Evolutionary conservation across 192 early-diverging fungal genomes (phyloP), one percentile per base, ranked within the genome.

Genomic region (Cetraspora pellucida): DNA sequence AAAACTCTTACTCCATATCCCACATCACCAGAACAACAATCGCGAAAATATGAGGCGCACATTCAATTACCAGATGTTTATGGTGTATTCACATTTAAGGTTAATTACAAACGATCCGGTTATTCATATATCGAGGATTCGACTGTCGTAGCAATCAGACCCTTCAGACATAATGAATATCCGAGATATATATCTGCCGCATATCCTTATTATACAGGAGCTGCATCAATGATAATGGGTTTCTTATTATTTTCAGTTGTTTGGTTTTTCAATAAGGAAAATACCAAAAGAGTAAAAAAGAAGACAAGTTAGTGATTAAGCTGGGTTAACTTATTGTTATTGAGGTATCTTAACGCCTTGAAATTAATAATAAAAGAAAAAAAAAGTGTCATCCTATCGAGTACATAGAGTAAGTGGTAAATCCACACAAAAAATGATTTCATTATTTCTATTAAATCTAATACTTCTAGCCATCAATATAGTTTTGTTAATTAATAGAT

Each of bases 41-140:
- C 80, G 14, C 84, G 83, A 16, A 81, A 79, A 37, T 89, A 84
- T 59, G 70, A 81, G 30, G 71, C 83, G 2, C 81, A 84, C 28
- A 5, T 88, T 4, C 80, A 88, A 72, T 84, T 98, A 23, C 98
- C 98, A 49, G 98, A 99, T 78, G 90, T 92, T 31, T 96, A 98
- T 82, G 98, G 98, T 74, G 97, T 98, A 13, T 99, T 96, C 86
- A 98, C 96, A 7, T 95, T 99, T 82, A 90, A 89, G 47, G 93
- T 98, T 50, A 95, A 97, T 78, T 98, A 98, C 84, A 93, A 94
- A 81, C 87, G 95, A 58, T 84, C 91, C 0, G 98, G 98, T 2
- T 86, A 87, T 71, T 87, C 93, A 11, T 95, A 89, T 77, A 75
- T 99, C 57, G 85, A 86, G 52, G 89, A 87, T 19, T 81, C 82